Percentiles rank a stretch among this genome's conserved stretches.
Conservation (phyloP, 768 basidiomycete species). For the Tricholoma terreum region DNA sequence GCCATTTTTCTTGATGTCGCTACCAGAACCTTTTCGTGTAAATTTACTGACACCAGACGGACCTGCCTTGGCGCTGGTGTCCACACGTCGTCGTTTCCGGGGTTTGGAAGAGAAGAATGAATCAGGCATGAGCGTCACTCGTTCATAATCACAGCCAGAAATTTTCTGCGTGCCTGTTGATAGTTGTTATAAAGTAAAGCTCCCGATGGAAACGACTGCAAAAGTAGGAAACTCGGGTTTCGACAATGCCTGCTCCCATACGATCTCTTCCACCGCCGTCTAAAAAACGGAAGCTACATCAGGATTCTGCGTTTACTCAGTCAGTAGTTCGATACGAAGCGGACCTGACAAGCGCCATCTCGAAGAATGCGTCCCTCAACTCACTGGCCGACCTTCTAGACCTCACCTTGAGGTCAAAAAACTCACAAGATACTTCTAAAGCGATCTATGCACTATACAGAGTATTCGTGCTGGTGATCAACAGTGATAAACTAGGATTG, state of each 20-base stretch:
- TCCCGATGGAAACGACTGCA: too few species aligned
- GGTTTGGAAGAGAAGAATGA: slow-evolving; percentile 71
- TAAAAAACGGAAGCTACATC: slow-evolving; percentile 49
- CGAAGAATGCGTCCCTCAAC: slow-evolving; percentile 66
- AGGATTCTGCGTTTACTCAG: slow-evolving; percentile 19
- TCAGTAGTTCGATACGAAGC: slow-evolving; percentile 44
- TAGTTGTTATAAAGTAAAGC: background rate
- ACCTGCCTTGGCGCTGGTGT: slow-evolving; percentile 25
- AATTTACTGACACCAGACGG: slow-evolving; percentile 21
- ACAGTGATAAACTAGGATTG: slow-evolving; percentile 48
- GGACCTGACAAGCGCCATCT: slow-evolving; percentile 50
- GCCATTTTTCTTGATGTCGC: slow-evolving; percentile 19
- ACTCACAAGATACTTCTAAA: slow-evolving; percentile 62
- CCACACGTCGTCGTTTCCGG: slow-evolving; percentile 59
- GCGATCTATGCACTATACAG: slow-evolving; percentile 82
- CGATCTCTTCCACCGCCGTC: slow-evolving; percentile 50
- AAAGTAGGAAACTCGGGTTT: too few species aligned
- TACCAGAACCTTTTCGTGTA: slow-evolving; percentile 22
- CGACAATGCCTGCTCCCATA: slow-evolving; percentile 27
- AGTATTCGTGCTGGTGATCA: slow-evolving; percentile 17
- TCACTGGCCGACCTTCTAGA: slow-evolving; percentile 70
- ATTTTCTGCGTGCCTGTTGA: background rate
- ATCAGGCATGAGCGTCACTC: slow-evolving; percentile 69
- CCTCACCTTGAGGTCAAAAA: slow-evolving; percentile 44
- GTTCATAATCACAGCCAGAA: background rate